These are phyloP conservation scores for Aspergillus spinulosporus DNA, from an alignment of 2,329 filamentous ascomycete species.

Conservation along the genomic window DNA sequence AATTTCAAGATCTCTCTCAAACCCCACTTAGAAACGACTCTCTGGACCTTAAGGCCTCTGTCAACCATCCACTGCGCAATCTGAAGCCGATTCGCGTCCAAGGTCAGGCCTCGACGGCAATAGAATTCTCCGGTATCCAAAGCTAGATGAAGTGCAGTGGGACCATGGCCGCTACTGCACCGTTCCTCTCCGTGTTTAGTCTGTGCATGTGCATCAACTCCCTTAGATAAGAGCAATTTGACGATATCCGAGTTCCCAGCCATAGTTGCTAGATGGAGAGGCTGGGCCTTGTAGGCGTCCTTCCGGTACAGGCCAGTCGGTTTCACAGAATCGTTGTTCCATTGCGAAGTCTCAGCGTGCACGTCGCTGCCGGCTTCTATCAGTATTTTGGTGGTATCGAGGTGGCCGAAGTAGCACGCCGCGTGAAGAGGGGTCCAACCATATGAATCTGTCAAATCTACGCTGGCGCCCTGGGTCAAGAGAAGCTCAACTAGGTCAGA, in stretches of 20 bases:
- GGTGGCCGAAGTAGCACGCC: not conserved
- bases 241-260: not conserved
- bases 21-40: not conserved
- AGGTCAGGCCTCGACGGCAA: not conserved
- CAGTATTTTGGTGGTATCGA: not conserved
- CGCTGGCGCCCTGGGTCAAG: not conserved
- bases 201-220: not conserved
- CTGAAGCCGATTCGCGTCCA: not conserved
- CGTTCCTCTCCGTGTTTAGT: not conserved
- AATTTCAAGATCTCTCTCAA: constrained; percentile 4
- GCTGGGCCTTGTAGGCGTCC: not conserved
- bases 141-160: constrained; percentile 1
- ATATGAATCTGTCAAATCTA: not conserved
- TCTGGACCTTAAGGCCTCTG: not conserved
- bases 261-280: constrained; percentile 9
- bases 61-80: constrained; percentile 11
- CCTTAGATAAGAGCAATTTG: not conserved
- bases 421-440: constrained; percentile 1
- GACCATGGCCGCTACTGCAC: not conserved
- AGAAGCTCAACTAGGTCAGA: not conserved
- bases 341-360: not conserved
- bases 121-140: constrained; percentile 2
- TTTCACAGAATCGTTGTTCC: not conserved
- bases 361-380: not conserved
- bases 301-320: not conserved